Evolutionary conservation across 306 rosid species (phyloP), one percentile per base, ranked within the genome.

Genomic region (Urtica urens): DNA sequence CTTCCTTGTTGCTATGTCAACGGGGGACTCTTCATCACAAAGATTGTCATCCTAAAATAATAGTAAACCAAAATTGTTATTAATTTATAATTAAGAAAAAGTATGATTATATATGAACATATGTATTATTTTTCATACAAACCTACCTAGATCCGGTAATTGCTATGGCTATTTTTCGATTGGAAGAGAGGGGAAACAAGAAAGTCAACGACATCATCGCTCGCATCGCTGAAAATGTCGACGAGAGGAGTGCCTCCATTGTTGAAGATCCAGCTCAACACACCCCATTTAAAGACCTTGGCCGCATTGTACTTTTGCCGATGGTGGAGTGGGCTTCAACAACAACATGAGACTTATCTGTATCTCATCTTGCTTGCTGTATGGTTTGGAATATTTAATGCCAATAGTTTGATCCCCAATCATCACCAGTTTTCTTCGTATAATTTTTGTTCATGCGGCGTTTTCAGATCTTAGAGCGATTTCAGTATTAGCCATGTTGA

Each of bases 141-240:
- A n/a, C 6, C 6, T 69, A 62, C 77, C 76, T 74, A 76, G 58
- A 74, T 74, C 1, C 80, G 70, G 62, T 74, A 74, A 7, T 58
- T 62, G 40, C 58, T 40, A 5, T 57, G 10, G 25, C 47, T 3
- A 37, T 46, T 31, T 4, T 7, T 15, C 16, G 58, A 35, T 25
- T 62, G 77, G 28, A 74, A 74, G 55, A 74, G 58, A 33, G 77
- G 42, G 37, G 71, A 74, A 4, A 65, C 63, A 21, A 65, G 73
- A 20, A 61, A n/a, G 23, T 74, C 80, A 18, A 70, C 80, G 38
- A 74, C 46, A 34, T 74, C 77, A 4, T 67, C 48, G 28, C 66
- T 74, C 8, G 77, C 72, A 15, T 74, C 73, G 0, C 9, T 16
- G n/a, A 31, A 62, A 10, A 74, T 18, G 23, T 70, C 77, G 1